phyloP scores from a whole-genome alignment of 495 filamentous ascomycete genomes.

The Massariosphaeria phaeospora region DNA sequence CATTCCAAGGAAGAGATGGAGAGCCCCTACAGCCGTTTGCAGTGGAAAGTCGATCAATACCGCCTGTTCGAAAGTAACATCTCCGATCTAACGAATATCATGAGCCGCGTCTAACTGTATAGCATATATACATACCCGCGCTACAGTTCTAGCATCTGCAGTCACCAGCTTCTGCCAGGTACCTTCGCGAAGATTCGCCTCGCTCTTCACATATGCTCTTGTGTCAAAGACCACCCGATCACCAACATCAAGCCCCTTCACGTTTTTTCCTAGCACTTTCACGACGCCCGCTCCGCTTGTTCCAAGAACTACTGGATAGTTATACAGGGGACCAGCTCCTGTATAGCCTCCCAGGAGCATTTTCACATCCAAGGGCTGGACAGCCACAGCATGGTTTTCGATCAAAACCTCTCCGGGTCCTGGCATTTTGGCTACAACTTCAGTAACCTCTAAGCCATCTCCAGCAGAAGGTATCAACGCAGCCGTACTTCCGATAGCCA shows the following conservation, averaged over 20 bases:
- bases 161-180: constrained; percentile 29
- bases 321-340: constrained; percentile 16
- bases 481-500: constrained; percentile 4
- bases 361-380: constrained; percentile 28
- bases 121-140: constrained; percentile 14
- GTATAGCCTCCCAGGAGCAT: constrained; percentile 25
- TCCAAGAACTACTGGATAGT: constrained; percentile 28
- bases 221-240: constrained; percentile 32
- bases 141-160: constrained; percentile 10
- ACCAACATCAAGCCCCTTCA: constrained; percentile 11
- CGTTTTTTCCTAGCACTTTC: constrained; percentile 19
- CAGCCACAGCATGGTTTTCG: constrained; percentile 21
- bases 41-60: constrained; percentile 28
- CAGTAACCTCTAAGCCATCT: constrained; percentile 1
- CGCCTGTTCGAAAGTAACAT: constrained; percentile 26
- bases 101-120: too few species aligned
- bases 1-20: constrained; percentile 29
- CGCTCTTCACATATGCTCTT: constrained; percentile 13
- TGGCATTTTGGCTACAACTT: constrained; percentile 2
- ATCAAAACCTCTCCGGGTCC: constrained; percentile 14
- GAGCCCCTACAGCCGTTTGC: constrained; percentile 27
- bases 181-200: constrained; percentile 22
- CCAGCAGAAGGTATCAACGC: constrained; percentile 3
- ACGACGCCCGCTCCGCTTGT: constrained; percentile 25
- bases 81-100: constrained; percentile 27